phyloP scores from a whole-genome alignment of 306 rosid genomes.

The Malus sylvestris region DNA sequence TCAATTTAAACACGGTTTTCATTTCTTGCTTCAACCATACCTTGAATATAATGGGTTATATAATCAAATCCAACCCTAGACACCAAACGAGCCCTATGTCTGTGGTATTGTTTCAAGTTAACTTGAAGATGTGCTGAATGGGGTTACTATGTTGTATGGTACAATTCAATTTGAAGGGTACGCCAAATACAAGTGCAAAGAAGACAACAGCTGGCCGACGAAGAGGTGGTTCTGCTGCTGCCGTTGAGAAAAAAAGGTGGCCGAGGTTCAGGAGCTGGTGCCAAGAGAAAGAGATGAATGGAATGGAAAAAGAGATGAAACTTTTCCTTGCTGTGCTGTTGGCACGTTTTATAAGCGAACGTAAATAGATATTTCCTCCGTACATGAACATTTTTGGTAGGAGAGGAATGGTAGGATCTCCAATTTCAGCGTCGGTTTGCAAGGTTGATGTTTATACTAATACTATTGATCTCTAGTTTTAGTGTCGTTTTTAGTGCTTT shows the following conservation, averaged over 20 bases:
- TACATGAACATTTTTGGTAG: conserved; percentile 14
- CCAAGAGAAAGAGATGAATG: conserved; percentile 78
- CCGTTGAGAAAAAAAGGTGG: conserved; percentile 48
- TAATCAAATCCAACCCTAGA: no score
- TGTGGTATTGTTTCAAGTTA: no score
- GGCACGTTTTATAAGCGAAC: not conserved
- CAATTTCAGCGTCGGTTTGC: not conserved
- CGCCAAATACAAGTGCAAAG: conserved; percentile 52
- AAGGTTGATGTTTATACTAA: not conserved
- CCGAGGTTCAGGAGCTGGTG: conserved; percentile 50
- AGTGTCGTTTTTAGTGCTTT: no score
- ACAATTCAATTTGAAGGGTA: conserved; percentile 67
- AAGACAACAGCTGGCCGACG: conserved; percentile 58
- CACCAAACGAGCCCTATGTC: no score
- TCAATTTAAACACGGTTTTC: no score
- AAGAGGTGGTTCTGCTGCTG: conserved; percentile 49
- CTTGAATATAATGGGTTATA: no score
- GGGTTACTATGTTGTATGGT: conserved; percentile 9
- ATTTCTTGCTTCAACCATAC: no score
- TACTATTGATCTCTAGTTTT: not conserved
- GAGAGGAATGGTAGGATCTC: not conserved
- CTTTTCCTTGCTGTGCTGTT: not conserved
- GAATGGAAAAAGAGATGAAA: not conserved
- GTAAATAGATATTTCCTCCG: not conserved
- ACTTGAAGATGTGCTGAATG: no score